phyloP scores from a whole-genome alignment of 2,329 filamentous ascomycete species.

The Teratosphaeria gauchensis region DNA sequence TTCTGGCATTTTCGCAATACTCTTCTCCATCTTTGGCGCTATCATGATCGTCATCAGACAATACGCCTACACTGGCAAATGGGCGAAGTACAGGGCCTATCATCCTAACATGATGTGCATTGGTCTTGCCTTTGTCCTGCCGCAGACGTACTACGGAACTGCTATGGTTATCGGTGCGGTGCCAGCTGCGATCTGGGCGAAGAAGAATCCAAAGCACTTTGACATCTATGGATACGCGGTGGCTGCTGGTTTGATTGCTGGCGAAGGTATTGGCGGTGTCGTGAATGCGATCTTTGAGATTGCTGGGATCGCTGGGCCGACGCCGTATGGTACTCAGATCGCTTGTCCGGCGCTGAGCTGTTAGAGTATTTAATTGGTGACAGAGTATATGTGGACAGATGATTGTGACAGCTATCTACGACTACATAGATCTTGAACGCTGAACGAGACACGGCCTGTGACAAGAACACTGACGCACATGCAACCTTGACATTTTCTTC shows the following conservation, averaged over 20 bases:
- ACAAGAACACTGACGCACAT: background rate
- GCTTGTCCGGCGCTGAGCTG: constrained; percentile 32
- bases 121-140: constrained; percentile 49
- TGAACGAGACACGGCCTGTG: background rate
- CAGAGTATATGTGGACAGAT: too few species aligned
- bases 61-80: constrained; percentile 44
- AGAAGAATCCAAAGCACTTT: constrained; percentile 43
- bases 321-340: constrained; percentile 31
- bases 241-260: constrained; percentile 52
- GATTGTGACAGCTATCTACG: too few species aligned
- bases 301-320: constrained; percentile 31
- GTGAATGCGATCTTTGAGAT: constrained; percentile 47
- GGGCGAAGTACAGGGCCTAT: constrained; percentile 46
- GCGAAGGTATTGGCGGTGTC: constrained; percentile 55
- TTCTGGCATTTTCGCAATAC: constrained; percentile 49
- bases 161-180: constrained; percentile 50
- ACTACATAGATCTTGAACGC: too few species aligned
- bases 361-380: constrained; percentile 7
- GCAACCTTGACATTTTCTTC: background rate
- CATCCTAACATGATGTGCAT: constrained; percentile 56
- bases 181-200: constrained; percentile 45
- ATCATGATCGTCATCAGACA: constrained; percentile 46
- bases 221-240: constrained; percentile 51
- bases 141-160: constrained; percentile 47
- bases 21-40: constrained; percentile 44